Base-by-base conservation (phyloP, 495 filamentous ascomycete genomes). In the Penicillium cinerascens region DNA sequence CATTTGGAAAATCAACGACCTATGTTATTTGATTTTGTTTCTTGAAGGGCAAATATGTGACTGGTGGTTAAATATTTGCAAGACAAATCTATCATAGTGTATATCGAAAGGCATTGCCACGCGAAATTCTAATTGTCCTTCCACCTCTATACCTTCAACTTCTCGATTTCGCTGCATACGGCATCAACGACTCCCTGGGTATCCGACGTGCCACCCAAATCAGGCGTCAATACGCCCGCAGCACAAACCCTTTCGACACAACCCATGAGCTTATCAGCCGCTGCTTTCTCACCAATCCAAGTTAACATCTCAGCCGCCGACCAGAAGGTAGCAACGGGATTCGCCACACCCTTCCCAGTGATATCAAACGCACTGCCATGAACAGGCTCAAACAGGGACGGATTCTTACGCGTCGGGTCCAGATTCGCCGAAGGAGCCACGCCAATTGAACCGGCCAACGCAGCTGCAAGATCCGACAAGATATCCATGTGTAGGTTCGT, bases 251-350 rank as follows among this genome's bases (percentile, higher is more conserved):
- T 75, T 65, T 85, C 81, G 13, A 86, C 73, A 48, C 67, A 70
- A 25, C 69, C 52, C 75, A 86, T 76, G 43, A 87, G 58, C 38
- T 63, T 58, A 42, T 71, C 69, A 1, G 77, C 78, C 15, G 79
- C 81, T 33, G 69, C 66, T 36, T 74, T 70, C 62, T 81, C 68
- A 0, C 81, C 81, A 20, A 87, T 49, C 82, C 82, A 86, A 20
- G 67, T 61, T 22, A 87, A 68, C 83, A 87, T 87, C 63, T 85
- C 82, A 5, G 76, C 76, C 6, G 74, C 79, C 0, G 79, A 80
- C 83, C 82, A 85, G 56, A 87, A 81, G 5, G 82, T 82, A 6
- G 73, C 85, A 1, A 87, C 74, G 0, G 85, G 84, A 56, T 88
- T 88, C 22, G 85, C 85, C 40, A 70, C 38, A 0, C 82, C 83